These are phyloP conservation scores for Cantharellus cinnabarinus DNA, from an alignment of 768 basidiomycete genomes.

Conservation along the genomic window DNA sequence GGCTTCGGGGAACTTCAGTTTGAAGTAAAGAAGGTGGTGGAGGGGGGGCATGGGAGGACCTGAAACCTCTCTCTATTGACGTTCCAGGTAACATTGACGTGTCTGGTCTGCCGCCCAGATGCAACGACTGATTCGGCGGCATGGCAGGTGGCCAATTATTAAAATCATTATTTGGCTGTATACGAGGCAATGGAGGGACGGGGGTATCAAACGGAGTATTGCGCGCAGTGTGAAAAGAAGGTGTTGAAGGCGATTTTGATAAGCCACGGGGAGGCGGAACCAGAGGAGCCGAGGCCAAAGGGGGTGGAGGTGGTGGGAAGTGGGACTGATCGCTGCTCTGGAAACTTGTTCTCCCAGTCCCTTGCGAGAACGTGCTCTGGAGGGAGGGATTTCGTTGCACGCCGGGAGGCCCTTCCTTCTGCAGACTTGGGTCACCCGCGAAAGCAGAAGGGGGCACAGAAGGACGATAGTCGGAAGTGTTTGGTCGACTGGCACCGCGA, in stretches of 20 bases:
- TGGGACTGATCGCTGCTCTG: not conserved
- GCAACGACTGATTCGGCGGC: not conserved
- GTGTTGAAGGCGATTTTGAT: not conserved
- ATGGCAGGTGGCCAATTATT: not conserved
- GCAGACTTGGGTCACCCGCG: no score
- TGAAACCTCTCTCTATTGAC: no score
- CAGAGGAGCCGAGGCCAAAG: not conserved
- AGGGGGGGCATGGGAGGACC: not conserved
- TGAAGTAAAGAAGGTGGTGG: not conserved
- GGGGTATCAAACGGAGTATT: not conserved
- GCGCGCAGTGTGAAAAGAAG: not conserved
- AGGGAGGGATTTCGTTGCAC: not conserved
- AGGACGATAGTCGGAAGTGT: not conserved
- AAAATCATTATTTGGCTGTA: not conserved
- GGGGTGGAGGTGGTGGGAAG: not conserved
- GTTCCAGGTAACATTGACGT: no score
- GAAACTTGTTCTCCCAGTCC: not conserved
- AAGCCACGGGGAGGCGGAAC: not conserved
- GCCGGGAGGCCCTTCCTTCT: no score
- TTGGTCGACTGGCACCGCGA: slow-evolving; percentile 5
- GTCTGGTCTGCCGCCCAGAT: not conserved
- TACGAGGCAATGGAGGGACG: not conserved
- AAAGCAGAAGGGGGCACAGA: no score
- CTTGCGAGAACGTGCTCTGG: not conserved
- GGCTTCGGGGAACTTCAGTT: not conserved